phyloP scores from a whole-genome alignment of 2,329 filamentous ascomycete species.

The Hirsutella rhossiliensis region DNA sequence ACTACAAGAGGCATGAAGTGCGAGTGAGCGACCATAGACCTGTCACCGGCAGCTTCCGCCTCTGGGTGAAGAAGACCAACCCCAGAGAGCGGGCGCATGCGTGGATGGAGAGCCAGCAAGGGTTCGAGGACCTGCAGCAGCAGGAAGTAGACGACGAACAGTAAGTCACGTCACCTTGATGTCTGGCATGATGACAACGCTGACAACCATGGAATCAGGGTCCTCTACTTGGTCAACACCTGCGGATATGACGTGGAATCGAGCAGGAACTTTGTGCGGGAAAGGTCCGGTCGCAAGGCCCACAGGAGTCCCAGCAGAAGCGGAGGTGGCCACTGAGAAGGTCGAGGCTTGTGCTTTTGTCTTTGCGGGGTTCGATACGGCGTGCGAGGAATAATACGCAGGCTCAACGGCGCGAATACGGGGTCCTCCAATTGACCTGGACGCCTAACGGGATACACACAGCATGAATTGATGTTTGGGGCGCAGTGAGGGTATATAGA shows the following conservation, averaged over 20 bases:
- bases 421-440: neutral
- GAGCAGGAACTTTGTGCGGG: constrained; percentile 32
- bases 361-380: neutral
- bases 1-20: constrained; percentile 84
- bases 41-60: constrained; percentile 73
- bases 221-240: constrained; percentile 36
- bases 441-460: neutral
- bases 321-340: neutral
- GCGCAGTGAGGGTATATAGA: neutral
- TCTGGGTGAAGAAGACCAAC: constrained; percentile 74
- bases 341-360: neutral
- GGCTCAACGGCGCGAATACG: neutral
- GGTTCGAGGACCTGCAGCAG: constrained; percentile 61
- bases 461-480: neutral
- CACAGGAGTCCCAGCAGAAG: constrained; percentile 12
- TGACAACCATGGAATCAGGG: constrained; percentile 21
- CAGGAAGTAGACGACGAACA: constrained; percentile 61
- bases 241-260: constrained; percentile 44
- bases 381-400: neutral
- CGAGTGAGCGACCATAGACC: constrained; percentile 86
- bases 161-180: constrained; percentile 40
- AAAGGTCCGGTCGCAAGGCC: constrained; percentile 19
- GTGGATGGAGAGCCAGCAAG: constrained; percentile 63
- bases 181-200: neutral
- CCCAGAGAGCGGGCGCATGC: constrained; percentile 49